phyloP scores from a whole-genome alignment of 805 yeast species.

The Diddensiella transvaalensis region DNA sequence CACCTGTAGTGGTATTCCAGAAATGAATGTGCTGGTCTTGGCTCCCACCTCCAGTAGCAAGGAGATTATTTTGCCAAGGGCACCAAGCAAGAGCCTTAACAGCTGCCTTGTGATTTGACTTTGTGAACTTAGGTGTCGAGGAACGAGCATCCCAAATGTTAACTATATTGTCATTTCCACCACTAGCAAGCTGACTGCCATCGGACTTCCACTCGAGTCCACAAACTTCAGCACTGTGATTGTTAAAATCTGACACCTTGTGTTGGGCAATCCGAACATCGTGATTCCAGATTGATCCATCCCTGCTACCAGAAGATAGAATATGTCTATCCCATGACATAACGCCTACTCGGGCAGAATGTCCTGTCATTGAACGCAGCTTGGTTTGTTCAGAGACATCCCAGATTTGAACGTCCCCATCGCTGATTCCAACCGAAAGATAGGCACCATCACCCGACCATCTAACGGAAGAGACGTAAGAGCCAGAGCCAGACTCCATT shows the following conservation, averaged over 20 bases:
- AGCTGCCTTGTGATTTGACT: conserved; percentile 85
- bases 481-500: conserved; percentile 45
- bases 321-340: conserved; percentile 82
- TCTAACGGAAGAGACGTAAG: conserved; percentile 62
- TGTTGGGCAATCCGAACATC: conserved; percentile 87
- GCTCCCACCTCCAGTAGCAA: conserved; percentile 98
- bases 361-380: conserved; percentile 72
- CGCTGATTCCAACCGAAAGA: conserved; percentile 75
- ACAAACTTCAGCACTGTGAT: conserved; percentile 87
- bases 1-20: conserved; percentile 93
- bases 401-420: conserved; percentile 89
- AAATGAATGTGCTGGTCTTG: conserved; percentile 84
- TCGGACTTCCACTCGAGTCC: conserved; percentile 84
- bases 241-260: conserved; percentile 53
- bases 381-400: conserved; percentile 76
- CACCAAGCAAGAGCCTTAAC: conserved; percentile 95
- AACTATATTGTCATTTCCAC: conserved; percentile 92
- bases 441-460: conserved; percentile 94
- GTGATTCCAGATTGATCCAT: conserved; percentile 80
- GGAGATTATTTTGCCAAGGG: conserved; percentile 73
- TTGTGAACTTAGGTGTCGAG: conserved; percentile 62
- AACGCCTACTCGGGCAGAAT: conserved; percentile 73
- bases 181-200: conserved; percentile 82
- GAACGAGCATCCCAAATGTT: conserved; percentile 89
- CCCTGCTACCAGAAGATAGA: conserved; percentile 80